Percentiles rank a stretch among this genome's conserved stretches.
These are phyloP conservation scores for Lathyrus oleraceus DNA, from an alignment of 306 rosid species.

Conservation along the genomic window DNA sequence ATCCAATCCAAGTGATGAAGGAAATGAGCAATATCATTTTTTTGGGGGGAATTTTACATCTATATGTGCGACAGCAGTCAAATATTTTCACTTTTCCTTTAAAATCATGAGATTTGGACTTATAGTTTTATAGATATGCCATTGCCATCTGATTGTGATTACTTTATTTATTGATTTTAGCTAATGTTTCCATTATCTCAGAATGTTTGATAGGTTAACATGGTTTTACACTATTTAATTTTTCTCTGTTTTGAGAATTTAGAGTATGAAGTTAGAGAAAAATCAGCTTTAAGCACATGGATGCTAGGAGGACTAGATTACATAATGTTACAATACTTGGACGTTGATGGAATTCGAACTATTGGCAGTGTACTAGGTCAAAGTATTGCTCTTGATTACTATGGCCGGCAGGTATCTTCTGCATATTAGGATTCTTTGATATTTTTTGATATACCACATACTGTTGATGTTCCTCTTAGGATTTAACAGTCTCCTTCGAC, in stretches of 20 bases:
- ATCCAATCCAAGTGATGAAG: slow-evolving; percentile 13
- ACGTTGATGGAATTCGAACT: slow-evolving; percentile 88
- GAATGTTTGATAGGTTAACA: slow-evolving; percentile 18
- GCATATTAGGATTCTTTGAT: slow-evolving; percentile 28
- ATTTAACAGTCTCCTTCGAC: background rate
- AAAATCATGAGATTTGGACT: background rate
- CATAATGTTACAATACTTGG: slow-evolving; percentile 91
- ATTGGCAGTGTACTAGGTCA: slow-evolving; percentile 97
- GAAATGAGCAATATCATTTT: background rate
- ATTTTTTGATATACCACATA: background rate
- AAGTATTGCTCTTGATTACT: slow-evolving; percentile 98
- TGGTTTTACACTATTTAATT: slow-evolving; percentile 20
- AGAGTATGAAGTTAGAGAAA: slow-evolving; percentile 97
- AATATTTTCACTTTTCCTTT: background rate
- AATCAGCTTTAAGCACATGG: slow-evolving; percentile 78
- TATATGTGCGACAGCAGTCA: background rate
- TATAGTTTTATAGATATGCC: slow-evolving; percentile 1
- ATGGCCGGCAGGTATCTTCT: slow-evolving; percentile 82
- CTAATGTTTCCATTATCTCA: background rate
- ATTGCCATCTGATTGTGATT: slow-evolving; percentile 15
- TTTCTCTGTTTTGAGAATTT: slow-evolving; percentile 32
- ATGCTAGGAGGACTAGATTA: slow-evolving; percentile 97
- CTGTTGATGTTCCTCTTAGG: slow-evolving; percentile 27
- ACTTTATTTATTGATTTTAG: slow-evolving; percentile 16
- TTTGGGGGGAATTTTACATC: background rate